These are phyloP conservation scores for Auricularia sp. DNA, from an alignment of 768 basidiomycete genomes.

Conservation along the genomic window DNA sequence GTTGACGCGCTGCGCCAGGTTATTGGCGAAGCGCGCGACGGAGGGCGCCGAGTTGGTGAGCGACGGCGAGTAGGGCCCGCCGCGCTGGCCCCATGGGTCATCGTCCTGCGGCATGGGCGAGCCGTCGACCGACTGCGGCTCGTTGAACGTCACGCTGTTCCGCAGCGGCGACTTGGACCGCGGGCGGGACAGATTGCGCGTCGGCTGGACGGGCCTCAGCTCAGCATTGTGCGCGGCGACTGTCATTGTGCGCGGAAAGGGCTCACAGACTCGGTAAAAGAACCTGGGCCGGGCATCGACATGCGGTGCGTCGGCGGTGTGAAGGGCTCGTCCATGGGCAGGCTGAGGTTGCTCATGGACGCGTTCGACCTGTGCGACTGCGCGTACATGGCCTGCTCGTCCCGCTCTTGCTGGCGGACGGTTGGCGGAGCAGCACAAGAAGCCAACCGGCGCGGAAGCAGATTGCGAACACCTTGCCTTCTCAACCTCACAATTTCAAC, in stretches of 20 bases:
- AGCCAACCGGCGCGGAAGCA: background rate
- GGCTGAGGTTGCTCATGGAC: background rate
- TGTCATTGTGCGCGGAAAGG: background rate
- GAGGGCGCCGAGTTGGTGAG: slow-evolving; percentile 44
- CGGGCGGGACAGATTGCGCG: background rate
- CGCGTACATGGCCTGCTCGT: background rate
- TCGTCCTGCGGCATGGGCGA: slow-evolving; percentile 16
- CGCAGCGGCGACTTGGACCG: slow-evolving; percentile 48
- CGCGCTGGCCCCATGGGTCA: slow-evolving; percentile 22
- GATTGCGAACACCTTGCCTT: background rate
- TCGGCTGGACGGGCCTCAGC: background rate
- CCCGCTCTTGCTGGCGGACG: background rate
- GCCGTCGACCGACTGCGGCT: slow-evolving; percentile 4
- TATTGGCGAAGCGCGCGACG: slow-evolving; percentile 62
- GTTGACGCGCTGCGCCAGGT: slow-evolving; percentile 66
- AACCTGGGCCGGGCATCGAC: background rate
- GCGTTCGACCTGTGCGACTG: background rate
- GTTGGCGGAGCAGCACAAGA: background rate
- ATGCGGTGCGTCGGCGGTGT: background rate
- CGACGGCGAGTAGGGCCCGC: slow-evolving; percentile 42
- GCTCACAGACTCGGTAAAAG: background rate
- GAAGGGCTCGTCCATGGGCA: slow-evolving; percentile 1
- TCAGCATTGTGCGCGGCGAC: too few relatives aligned
- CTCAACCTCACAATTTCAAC: background rate
- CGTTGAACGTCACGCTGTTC: slow-evolving; percentile 45